Conservation (phyloP, 2,329 filamentous ascomycete genomes). For the Hypocrella siamensis region DNA sequence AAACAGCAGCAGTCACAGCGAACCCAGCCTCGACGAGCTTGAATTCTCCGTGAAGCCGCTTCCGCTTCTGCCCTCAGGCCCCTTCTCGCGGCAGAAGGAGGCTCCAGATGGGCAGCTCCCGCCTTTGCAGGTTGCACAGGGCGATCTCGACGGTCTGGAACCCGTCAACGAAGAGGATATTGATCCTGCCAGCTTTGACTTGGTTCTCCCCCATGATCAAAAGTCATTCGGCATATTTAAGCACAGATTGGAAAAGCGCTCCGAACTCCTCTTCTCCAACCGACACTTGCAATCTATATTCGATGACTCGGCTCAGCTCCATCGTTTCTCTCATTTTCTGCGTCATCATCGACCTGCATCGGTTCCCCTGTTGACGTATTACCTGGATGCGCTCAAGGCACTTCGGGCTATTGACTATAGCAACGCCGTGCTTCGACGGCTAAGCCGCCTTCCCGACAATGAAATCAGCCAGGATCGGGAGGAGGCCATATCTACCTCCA, state of each 20-base stretch:
- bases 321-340: conserved; percentile 53
- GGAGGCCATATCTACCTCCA: conserved; percentile 25
- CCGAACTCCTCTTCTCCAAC: conserved; percentile 49
- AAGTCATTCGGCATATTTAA: conserved; percentile 2
- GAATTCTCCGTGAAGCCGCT: conserved; percentile 4
- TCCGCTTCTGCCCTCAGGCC: conserved; percentile 2
- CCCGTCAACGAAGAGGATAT: conserved; percentile 19
- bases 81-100: not conserved
- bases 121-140: conserved; percentile 4
- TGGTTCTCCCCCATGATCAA: conserved; percentile 11
- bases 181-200: conserved; percentile 21
- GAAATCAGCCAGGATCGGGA: conserved; percentile 5
- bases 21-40: conserved; percentile 4
- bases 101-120: conserved; percentile 2
- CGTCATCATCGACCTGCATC: conserved; percentile 43
- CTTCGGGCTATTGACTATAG: conserved; percentile 55
- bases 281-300: conserved; percentile 53
- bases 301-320: conserved; percentile 43
- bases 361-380: conserved; percentile 52
- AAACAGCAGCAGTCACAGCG: conserved; percentile 4
- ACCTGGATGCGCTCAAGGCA: conserved; percentile 56
- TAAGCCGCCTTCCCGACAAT: conserved; percentile 4
- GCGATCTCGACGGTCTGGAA: conserved; percentile 15
- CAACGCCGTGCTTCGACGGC: conserved; percentile 30
- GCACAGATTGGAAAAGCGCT: conserved; percentile 43